These are phyloP conservation scores for Trichoderma semiorbis DNA, from an alignment of 2,329 filamentous ascomycete genomes.

Conservation along the genomic window DNA sequence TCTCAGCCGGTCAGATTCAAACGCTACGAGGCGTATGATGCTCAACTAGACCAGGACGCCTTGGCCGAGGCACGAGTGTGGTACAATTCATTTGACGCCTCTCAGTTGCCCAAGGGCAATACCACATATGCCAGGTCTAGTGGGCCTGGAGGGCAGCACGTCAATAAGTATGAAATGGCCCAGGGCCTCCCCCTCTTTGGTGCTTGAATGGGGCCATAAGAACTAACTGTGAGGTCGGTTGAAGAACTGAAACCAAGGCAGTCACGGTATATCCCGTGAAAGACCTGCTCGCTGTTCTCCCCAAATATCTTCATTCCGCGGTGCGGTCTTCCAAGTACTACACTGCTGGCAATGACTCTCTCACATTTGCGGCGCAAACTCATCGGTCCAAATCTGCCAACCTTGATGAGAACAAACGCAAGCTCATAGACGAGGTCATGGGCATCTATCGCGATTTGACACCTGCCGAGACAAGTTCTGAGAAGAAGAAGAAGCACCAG, in stretches of 20 bases:
- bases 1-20: constrained; percentile 26
- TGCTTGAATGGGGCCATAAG: constrained; percentile 30
- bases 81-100: constrained; percentile 43
- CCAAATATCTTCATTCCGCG: constrained; percentile 44
- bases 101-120: constrained; percentile 47
- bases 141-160: constrained; percentile 59
- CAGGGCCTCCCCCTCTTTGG: not conserved
- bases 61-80: constrained; percentile 51
- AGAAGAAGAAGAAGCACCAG: constrained; percentile 48
- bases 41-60: constrained; percentile 47
- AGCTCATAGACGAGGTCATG: constrained; percentile 47
- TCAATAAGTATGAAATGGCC: constrained; percentile 51
- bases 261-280: constrained; percentile 50
- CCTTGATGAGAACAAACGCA: constrained; percentile 49
- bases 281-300: constrained; percentile 45
- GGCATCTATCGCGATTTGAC: constrained; percentile 46
- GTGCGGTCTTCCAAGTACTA: constrained; percentile 55
- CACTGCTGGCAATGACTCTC: constrained; percentile 46
- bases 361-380: constrained; percentile 54
- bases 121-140: constrained; percentile 57
- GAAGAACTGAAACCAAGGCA: constrained; percentile 59
- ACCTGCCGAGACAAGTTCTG: constrained; percentile 44
- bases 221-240: constrained; percentile 36
- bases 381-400: constrained; percentile 52
- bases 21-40: constrained; percentile 48